Evolutionary conservation across 2,329 filamentous ascomycete species (phyloP).

Genomic region (Ophiostoma pallidulum): DNA sequence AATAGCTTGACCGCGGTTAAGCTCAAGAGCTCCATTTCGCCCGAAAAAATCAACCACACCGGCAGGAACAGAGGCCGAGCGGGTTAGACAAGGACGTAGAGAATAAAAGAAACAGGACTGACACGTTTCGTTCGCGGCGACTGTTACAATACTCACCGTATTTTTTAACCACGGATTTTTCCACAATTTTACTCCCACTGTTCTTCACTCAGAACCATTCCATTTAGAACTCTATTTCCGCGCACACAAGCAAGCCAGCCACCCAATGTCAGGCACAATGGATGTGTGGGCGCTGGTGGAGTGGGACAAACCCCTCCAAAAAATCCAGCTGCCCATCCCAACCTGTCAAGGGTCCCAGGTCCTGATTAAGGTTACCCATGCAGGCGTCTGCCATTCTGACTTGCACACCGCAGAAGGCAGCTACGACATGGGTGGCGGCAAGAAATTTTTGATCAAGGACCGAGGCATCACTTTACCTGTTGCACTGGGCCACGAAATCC

Average conservation of each 20-base stretch:
- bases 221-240: no score
- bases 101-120: no score
- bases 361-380: constrained; percentile 9
- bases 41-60: no score
- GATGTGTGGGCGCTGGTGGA: constrained; percentile 10
- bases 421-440: constrained; percentile 10
- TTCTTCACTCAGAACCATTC: no score
- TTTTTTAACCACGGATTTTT: no score
- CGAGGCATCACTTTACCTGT: constrained; percentile 9
- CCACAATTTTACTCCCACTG: constrained; percentile 28
- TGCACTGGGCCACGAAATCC: constrained; percentile 11
- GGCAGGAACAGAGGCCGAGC: no score
- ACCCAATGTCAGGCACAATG: constrained; percentile 7
- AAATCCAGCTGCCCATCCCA: constrained; percentile 6
- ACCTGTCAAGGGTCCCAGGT: background rate
- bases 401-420: constrained; percentile 10
- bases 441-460: constrained; percentile 8
- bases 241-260: no score
- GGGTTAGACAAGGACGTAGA: no score
- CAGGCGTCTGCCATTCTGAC: constrained; percentile 12
- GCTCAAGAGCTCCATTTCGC: no score
- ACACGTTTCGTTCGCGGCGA: no score
- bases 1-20: no score
- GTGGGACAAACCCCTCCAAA: constrained; percentile 9
- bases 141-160: no score